Conservation (phyloP, 345 rosid species). For the Combretum micranthum region DNA sequence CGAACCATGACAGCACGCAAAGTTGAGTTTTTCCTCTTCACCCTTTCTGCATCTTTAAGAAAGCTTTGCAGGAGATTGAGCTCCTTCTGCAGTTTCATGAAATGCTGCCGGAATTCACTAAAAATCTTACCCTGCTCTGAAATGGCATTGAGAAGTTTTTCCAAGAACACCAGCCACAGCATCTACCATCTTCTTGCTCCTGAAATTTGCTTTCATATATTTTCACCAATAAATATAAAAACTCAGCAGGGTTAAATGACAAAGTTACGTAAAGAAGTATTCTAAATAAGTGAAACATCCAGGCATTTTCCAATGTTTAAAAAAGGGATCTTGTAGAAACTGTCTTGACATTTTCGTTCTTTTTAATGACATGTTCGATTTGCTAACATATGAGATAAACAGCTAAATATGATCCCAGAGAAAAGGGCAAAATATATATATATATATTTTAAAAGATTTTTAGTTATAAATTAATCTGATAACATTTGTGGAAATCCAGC, state of each 20-base stretch:
- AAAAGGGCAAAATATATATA: no score
- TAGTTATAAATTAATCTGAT: no score
- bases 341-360: no score
- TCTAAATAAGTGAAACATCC: no score
- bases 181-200: conserved; percentile 26
- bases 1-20: conserved; percentile 20
- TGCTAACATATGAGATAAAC: no score
- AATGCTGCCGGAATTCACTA: conserved; percentile 24
- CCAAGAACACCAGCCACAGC: conserved; percentile 25
- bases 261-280: no score
- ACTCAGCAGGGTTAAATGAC: not conserved
- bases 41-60: conserved; percentile 40
- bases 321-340: no score
- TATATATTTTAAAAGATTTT: no score
- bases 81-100: conserved; percentile 23
- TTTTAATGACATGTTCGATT: no score
- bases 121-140: conserved; percentile 22
- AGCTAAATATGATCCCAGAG: no score
- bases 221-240: not conserved
- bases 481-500: no score
- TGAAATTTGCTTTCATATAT: not conserved
- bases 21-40: conserved; percentile 28
- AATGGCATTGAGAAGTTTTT: conserved; percentile 25
- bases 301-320: no score
- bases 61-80: conserved; percentile 34